Percentiles rank a stretch among this genome's conserved stretches.
These are phyloP conservation scores for Annulohypoxylon nitens DNA, from an alignment of 495 filamentous ascomycete species.

Conservation along the genomic window DNA sequence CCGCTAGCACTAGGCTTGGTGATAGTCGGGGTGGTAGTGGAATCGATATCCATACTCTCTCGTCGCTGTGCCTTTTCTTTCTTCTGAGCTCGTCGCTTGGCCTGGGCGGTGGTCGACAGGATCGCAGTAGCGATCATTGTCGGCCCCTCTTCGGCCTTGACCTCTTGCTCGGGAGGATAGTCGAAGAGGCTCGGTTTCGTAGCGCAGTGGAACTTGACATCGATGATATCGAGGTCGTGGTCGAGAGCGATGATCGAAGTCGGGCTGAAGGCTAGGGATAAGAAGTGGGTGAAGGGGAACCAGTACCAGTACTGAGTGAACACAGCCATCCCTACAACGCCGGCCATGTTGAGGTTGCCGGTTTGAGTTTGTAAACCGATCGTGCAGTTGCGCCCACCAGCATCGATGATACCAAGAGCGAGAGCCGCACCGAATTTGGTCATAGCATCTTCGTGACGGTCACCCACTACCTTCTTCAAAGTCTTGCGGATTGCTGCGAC, in stretches of 20 bases:
- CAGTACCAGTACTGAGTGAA: constrained; percentile 99
- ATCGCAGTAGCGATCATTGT: constrained; percentile 97
- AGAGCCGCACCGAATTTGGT: constrained; percentile 97
- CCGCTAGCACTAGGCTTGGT: constrained; percentile 66
- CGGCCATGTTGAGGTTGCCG: constrained; percentile 97
- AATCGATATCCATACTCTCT: constrained; percentile 92
- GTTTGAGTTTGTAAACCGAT: constrained; percentile 98
- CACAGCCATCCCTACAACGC: constrained; percentile 96
- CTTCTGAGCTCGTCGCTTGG: constrained; percentile 90
- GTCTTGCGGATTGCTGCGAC: constrained; percentile 85
- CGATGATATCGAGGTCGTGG: constrained; percentile 92
- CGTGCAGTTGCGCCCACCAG: constrained; percentile 97
- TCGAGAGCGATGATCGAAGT: constrained; percentile 96
- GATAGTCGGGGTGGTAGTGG: constrained; percentile 79
- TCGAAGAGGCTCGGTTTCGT: constrained; percentile 96
- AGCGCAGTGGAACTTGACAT: constrained; percentile 95
- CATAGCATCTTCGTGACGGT: constrained; percentile 99
- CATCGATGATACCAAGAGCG: constrained; percentile 97
- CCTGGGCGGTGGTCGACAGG: constrained; percentile 95
- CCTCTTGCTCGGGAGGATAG: constrained; percentile 95
- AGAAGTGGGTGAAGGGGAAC: constrained; percentile 99
- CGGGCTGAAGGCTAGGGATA: constrained; percentile 91
- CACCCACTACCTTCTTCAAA: constrained; percentile 89
- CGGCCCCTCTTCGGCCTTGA: constrained; percentile 91
- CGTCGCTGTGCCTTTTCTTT: constrained; percentile 76